Percentiles rank a stretch among this genome's conserved stretches.
phyloP scores from a whole-genome alignment of 768 basidiomycete genomes.

The Leucocoprinus birnbaumii region DNA sequence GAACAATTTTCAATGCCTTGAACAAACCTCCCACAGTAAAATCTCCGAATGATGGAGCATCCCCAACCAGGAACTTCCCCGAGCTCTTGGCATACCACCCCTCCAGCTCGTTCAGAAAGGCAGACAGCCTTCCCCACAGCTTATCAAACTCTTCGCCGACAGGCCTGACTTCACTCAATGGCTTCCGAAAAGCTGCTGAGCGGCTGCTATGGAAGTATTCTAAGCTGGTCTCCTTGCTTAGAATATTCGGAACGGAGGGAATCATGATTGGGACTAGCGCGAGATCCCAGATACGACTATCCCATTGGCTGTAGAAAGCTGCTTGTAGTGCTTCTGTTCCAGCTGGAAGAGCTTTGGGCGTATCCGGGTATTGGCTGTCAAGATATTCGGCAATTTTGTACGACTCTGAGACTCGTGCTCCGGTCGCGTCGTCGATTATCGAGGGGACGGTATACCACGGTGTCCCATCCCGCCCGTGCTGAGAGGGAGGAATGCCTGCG shows the following conservation, averaged over 20 bases:
- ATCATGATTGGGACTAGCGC: neutral
- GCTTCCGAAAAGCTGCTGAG: conserved; percentile 4
- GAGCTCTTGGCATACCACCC: conserved; percentile 13
- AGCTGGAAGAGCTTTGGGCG: conserved; percentile 26
- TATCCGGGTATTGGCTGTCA: conserved; percentile 36
- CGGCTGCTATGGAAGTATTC: conserved; percentile 8
- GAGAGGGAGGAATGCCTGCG: conserved; percentile 33
- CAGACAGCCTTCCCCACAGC: conserved; percentile 23
- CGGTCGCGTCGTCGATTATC: conserved; percentile 45
- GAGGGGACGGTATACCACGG: conserved; percentile 45
- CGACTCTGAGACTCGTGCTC: conserved; percentile 11
- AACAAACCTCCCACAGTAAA: conserved; percentile 28
- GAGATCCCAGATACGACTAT: neutral
- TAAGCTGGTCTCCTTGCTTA: neutral
- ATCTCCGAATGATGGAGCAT: conserved; percentile 30
- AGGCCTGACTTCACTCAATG: neutral
- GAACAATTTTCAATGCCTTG: conserved; percentile 25
- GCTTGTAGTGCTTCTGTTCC: conserved; percentile 27
- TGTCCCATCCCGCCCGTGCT: conserved; percentile 24
- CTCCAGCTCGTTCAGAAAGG: neutral
- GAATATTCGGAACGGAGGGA: neutral
- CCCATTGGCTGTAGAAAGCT: conserved; percentile 19
- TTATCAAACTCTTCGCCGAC: neutral
- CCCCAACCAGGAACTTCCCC: conserved; percentile 11
- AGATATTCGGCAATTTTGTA: conserved; percentile 38